Percentiles rank a stretch among this genome's conserved stretches.
Evolutionary conservation across 371 early-diverging fungal genomes (phyloP).

Genomic region (Mucor circinelloides): DNA sequence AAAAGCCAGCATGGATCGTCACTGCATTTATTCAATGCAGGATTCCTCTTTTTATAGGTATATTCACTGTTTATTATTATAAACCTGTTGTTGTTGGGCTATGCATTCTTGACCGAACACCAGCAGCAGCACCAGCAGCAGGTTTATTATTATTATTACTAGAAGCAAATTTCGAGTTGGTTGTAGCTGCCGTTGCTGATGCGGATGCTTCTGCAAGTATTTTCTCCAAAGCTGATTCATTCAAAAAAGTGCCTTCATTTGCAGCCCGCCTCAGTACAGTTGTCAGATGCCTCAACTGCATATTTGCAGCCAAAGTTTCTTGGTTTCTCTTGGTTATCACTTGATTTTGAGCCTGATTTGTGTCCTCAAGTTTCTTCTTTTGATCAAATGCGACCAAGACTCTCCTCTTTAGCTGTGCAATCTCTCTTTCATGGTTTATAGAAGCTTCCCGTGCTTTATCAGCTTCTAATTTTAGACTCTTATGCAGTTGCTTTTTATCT

Average conservation of each 20-base stretch:
- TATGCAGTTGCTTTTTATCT: conserved; percentile 75
- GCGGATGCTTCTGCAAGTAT: conserved; percentile 13
- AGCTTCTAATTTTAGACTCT: conserved; percentile 64
- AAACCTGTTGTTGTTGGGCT: neutral
- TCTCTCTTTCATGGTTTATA: conserved; percentile 61
- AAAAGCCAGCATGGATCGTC: neutral
- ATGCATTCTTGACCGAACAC: neutral
- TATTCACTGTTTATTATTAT: neutral
- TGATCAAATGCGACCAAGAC: conserved; percentile 58
- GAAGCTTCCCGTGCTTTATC: conserved; percentile 61
- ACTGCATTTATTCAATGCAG: neutral
- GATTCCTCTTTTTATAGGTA: neutral
- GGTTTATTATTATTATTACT: neutral
- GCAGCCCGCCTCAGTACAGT: conserved; percentile 34
- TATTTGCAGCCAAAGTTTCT: conserved; percentile 37
- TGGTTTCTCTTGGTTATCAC: conserved; percentile 46
- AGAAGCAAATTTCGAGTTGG: neutral
- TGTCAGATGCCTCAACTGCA: conserved; percentile 35
- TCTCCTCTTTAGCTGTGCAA: conserved; percentile 63
- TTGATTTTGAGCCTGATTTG: conserved; percentile 59
- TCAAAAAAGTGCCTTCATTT: conserved; percentile 36
- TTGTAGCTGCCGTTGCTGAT: neutral
- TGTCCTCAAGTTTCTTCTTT: conserved; percentile 67
- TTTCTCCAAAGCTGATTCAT: conserved; percentile 34
- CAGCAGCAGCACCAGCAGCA: neutral